Evolutionary conservation across 495 filamentous ascomycete genomes (phyloP).

Genomic region (Staphylotrichum tortipilum): DNA sequence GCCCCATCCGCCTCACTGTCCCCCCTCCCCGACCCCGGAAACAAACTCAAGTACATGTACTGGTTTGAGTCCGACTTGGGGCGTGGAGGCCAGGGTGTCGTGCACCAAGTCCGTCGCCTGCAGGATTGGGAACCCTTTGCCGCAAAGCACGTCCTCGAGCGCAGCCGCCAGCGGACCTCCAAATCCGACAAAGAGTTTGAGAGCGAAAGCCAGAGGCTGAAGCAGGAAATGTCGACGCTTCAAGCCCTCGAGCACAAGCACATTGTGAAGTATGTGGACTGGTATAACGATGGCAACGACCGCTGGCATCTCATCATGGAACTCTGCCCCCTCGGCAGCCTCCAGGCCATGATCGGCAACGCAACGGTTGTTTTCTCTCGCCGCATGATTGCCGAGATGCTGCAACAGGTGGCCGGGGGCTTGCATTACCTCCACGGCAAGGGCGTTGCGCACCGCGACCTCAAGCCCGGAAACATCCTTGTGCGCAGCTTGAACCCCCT

Average conservation of each 20-base stretch:
- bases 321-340: neutral
- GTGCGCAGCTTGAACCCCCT: neutral
- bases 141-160: neutral
- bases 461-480: slow-evolving; percentile 2
- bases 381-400: neutral
- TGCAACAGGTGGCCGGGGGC: neutral
- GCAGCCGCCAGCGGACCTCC: neutral
- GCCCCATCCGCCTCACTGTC: too few relatives aligned
- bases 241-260: neutral
- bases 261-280: neutral
- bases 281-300: neutral
- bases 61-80: neutral
- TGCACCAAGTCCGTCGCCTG: neutral
- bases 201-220: neutral
- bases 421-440: neutral
- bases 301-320: neutral
- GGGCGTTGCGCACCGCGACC: neutral
- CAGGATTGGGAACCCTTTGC: neutral
- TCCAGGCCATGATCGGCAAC: neutral
- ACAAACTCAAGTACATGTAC: neutral
- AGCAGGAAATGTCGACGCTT: neutral
- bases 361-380: neutral
- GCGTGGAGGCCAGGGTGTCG: neutral
- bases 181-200: too few relatives aligned
- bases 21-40: neutral